Percentiles rank a stretch among this genome's conserved stretches.
phyloP scores from a whole-genome alignment of 2,329 filamentous ascomycete genomes.

The Clarireedia hainanense region DNA sequence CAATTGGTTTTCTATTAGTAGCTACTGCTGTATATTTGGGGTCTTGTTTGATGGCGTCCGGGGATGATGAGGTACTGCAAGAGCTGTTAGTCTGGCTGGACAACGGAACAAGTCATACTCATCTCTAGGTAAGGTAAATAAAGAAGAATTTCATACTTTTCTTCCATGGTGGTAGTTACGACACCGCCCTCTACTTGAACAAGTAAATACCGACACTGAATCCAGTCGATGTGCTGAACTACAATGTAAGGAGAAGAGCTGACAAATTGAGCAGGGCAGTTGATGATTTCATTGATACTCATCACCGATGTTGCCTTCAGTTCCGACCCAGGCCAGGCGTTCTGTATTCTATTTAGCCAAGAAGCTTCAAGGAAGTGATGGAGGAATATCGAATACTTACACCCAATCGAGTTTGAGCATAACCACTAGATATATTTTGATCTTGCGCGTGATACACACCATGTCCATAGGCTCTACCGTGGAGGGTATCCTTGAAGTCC shows the following conservation, averaged over 20 bases:
- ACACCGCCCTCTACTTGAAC: constrained; percentile 32
- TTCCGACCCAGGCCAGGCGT: constrained; percentile 59
- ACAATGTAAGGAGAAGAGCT: constrained; percentile 56
- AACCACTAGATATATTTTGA: constrained; percentile 43
- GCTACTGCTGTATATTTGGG: constrained; percentile 17
- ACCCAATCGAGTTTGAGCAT: constrained; percentile 6
- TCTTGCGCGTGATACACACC: constrained; percentile 72
- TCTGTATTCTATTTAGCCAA: constrained; percentile 10
- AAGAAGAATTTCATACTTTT: not conserved
- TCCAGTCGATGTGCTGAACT: constrained; percentile 72
- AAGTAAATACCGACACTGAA: constrained; percentile 82
- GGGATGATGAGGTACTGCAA: not conserved
- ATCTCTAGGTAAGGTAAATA: not conserved
- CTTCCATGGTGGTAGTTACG: not conserved
- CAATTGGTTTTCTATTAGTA: constrained; percentile 17
- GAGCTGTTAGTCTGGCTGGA: not conserved
- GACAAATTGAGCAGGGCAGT: constrained; percentile 56
- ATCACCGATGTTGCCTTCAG: constrained; percentile 53
- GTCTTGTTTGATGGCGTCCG: constrained; percentile 21
- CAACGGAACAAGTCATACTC: no score
- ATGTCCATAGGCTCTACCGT: constrained; percentile 68
- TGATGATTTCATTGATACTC: constrained; percentile 80
- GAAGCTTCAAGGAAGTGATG: not conserved
- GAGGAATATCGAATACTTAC: constrained; percentile 12
- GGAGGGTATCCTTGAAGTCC: constrained; percentile 52